Conservation (phyloP, 129 eudicot genomes). For the Tagetes patula region DNA sequence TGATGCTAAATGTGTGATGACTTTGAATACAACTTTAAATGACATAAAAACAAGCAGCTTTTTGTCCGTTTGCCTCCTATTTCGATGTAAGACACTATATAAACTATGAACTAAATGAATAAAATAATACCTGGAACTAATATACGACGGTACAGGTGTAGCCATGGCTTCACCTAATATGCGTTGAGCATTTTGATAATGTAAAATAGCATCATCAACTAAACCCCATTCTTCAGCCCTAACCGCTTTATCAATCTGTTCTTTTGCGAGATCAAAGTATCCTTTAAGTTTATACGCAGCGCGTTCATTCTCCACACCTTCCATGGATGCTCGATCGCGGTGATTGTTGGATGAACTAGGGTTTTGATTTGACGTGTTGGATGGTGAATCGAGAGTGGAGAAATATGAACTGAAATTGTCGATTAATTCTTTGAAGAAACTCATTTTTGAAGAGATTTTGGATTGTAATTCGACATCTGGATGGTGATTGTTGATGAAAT, state of each 20-base stretch:
- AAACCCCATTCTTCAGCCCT: constrained; percentile 99
- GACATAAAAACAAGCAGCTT: no score
- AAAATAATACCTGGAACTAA: constrained; percentile 55
- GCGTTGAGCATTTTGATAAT: constrained; percentile 66
- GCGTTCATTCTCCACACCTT: constrained; percentile 76
- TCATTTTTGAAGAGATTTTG: constrained; percentile 40
- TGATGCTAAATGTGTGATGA: neutral
- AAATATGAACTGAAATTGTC: constrained; percentile 55
- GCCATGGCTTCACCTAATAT: constrained; percentile 70
- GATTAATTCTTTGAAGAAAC: constrained; percentile 51
- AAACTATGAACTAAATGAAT: neutral
- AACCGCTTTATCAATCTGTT: constrained; percentile 81
- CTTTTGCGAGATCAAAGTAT: constrained; percentile 80
- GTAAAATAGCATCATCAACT: constrained; percentile 64
- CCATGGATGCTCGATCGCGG: constrained; percentile 44
- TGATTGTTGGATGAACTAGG: constrained; percentile 37
- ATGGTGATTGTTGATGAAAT: constrained; percentile 11
- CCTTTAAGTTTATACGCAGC: constrained; percentile 87
- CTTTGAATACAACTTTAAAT: neutral
- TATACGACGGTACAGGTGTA: constrained; percentile 86
- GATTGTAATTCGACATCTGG: constrained; percentile 25
- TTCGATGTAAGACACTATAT: neutral
- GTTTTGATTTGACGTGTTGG: constrained; percentile 41
- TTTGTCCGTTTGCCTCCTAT: no score
- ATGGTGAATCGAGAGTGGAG: constrained; percentile 40